A percentile compares a stretch with the other conserved stretches of the same genome.
Evolutionary conservation across 2,329 filamentous ascomycete genomes (phyloP).

Genomic region (Aspergillus pseudoterreus): DNA sequence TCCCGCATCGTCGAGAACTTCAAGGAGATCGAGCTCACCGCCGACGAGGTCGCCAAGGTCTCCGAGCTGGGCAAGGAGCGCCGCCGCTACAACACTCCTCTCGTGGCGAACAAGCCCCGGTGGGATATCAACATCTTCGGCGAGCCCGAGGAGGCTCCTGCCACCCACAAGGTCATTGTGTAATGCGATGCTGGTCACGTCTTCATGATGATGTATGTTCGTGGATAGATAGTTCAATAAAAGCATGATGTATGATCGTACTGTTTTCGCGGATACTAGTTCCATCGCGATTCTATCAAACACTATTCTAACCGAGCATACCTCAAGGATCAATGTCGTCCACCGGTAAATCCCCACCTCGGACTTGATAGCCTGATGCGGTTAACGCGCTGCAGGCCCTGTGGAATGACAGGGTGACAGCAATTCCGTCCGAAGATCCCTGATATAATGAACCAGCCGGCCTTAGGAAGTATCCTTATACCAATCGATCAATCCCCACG

Average conservation of each 20-base stretch:
- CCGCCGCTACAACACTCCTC: slow-evolving; percentile 36
- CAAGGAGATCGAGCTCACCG: slow-evolving; percentile 38
- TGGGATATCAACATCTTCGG: slow-evolving; percentile 58
- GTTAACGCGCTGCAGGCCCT: no score
- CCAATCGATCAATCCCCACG: no score
- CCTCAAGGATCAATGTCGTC: no score
- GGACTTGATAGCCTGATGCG: no score
- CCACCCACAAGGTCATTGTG: slow-evolving; percentile 47
- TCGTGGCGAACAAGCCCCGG: slow-evolving; percentile 42
- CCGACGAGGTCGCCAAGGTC: slow-evolving; percentile 36
- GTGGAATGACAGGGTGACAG: no score
- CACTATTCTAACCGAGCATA: no score
- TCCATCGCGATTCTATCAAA: no score
- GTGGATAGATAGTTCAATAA: slow-evolving; percentile 2
- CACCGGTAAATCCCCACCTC: no score
- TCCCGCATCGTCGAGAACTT: slow-evolving; percentile 43
- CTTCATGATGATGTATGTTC: slow-evolving; percentile 1
- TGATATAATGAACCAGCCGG: no score
- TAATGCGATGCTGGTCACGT: slow-evolving; percentile 20
- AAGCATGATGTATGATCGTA: not conserved
- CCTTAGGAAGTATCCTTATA: no score
- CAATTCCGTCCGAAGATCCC: no score
- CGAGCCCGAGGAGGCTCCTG: slow-evolving; percentile 51
- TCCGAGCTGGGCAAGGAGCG: slow-evolving; percentile 29
- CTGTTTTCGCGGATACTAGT: no score